A percentile compares a stretch with the other conserved stretches of the same genome.
Conservation (phyloP, 352 stramenopile species). For the Peronospora farinosa region DNA sequence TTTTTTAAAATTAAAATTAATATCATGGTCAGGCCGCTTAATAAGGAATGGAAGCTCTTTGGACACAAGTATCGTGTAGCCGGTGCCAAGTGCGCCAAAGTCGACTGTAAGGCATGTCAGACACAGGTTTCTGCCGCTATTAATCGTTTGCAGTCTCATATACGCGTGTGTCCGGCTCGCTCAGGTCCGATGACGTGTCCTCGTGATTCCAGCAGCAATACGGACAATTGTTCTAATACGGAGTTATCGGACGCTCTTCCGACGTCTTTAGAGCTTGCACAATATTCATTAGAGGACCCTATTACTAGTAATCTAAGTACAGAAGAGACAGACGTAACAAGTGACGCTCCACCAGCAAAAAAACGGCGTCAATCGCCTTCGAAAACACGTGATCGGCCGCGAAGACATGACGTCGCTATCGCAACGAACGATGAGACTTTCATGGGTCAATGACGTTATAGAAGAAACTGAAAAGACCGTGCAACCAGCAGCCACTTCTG, state of each 20-base stretch:
- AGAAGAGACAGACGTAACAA: background rate
- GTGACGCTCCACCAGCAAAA: conserved; percentile 20
- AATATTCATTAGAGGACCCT: conserved; percentile 4
- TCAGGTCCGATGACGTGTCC: conserved; percentile 7
- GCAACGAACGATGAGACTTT: conserved; percentile 20
- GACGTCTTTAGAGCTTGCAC: conserved; percentile 7
- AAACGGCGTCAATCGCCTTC: conserved; percentile 14
- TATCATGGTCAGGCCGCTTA: conserved; percentile 50
- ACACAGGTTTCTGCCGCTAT: conserved; percentile 53
- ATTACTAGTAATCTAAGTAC: background rate
- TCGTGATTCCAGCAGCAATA: background rate
- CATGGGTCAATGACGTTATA: conserved; percentile 14
- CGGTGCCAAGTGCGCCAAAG: conserved; percentile 51
- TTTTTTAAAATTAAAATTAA: background rate
- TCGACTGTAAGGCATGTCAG: conserved; percentile 59
- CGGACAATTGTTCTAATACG: background rate
- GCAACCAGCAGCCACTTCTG: background rate
- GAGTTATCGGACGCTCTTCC: conserved; percentile 5
- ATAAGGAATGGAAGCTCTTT: conserved; percentile 70
- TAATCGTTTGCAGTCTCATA: conserved; percentile 59
- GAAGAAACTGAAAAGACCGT: background rate
- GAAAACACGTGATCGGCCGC: conserved; percentile 1
- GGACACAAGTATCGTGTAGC: conserved; percentile 45
- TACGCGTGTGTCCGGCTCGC: conserved; percentile 49
- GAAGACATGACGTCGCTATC: background rate